These are phyloP conservation scores for Toxoplasma gondii DNA, from an alignment of 169 alveolate genomes.

Conservation along the genomic window DNA sequence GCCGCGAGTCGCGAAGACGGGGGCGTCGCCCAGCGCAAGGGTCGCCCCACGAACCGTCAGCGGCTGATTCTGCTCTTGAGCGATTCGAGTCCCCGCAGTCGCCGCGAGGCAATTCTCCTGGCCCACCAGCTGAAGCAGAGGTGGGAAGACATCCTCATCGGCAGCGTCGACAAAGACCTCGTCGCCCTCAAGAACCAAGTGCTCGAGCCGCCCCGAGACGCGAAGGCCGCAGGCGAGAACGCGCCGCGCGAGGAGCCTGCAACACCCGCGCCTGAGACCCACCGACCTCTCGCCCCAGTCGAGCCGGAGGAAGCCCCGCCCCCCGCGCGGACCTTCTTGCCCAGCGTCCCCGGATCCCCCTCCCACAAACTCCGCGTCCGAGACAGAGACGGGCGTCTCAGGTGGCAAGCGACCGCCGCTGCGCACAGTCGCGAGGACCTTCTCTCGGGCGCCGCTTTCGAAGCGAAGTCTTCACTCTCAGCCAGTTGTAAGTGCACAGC, in stretches of 20 bases:
- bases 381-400: not conserved
- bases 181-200: no score
- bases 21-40: not conserved
- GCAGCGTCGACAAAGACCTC: not conserved
- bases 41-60: conserved; percentile 27
- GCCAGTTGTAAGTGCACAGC: no score
- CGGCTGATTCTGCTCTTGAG: conserved; percentile 15
- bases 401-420: not conserved
- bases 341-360: not conserved
- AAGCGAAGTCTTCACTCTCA: no score
- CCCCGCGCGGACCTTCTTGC: not conserved
- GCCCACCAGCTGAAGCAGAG: conserved; percentile 20
- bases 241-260: not conserved
- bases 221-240: not conserved
- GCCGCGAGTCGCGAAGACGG: not conserved
- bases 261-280: not conserved
- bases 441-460: not conserved
- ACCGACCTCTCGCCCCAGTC: not conserved
- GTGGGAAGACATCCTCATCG: conserved; percentile 23
- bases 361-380: not conserved
- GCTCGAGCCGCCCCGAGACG: not conserved
- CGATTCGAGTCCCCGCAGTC: conserved; percentile 8
- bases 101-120: not conserved
- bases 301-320: not conserved
- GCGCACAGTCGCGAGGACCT: not conserved